Percentiles rank a stretch among this genome's conserved stretches.
These are phyloP conservation scores for Epichloe glyceriae DNA, from an alignment of 2,329 filamentous ascomycete genomes.

Conservation along the genomic window DNA sequence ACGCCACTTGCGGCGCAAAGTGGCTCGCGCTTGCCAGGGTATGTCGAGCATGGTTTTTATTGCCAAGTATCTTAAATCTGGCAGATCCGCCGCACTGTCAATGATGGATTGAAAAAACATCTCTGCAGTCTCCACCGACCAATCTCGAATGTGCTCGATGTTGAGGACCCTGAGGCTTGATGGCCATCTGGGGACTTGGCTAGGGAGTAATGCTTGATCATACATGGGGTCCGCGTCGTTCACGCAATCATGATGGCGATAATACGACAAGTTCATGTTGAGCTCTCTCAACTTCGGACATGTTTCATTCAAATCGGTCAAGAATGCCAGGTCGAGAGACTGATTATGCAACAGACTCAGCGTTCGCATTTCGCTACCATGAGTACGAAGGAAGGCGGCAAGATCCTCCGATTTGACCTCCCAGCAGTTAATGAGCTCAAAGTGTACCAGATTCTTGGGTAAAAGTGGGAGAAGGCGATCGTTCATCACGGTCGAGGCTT, in stretches of 20 bases:
- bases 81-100: slow-evolving; percentile 52
- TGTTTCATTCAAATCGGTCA: slow-evolving; percentile 47
- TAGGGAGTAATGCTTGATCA: slow-evolving; percentile 47
- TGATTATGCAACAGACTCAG: slow-evolving; percentile 69
- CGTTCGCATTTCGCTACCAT: slow-evolving; percentile 53
- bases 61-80: slow-evolving; percentile 53
- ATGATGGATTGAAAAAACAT: slow-evolving; percentile 70
- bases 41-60: slow-evolving; percentile 69
- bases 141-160: slow-evolving; percentile 65
- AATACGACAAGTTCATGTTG: slow-evolving; percentile 68
- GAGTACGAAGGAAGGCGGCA: slow-evolving; percentile 48
- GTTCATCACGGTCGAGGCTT: slow-evolving; percentile 62
- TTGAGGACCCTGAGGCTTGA: slow-evolving; percentile 56
- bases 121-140: slow-evolving; percentile 55
- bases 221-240: slow-evolving; percentile 67
- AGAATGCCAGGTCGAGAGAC: slow-evolving; percentile 61
- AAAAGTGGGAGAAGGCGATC: slow-evolving; percentile 54
- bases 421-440: slow-evolving; percentile 71
- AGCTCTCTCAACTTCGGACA: slow-evolving; percentile 63
- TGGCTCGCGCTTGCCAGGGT: slow-evolving; percentile 69
- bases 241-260: slow-evolving; percentile 52
- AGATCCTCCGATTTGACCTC: slow-evolving; percentile 57
- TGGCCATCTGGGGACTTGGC: slow-evolving; percentile 69
- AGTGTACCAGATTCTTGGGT: slow-evolving; percentile 49
- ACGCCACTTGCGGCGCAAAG: slow-evolving; percentile 69